These are phyloP conservation scores for Cnidoscolus chayamansa DNA, from an alignment of 441 rosid genomes.

Conservation along the genomic window DNA sequence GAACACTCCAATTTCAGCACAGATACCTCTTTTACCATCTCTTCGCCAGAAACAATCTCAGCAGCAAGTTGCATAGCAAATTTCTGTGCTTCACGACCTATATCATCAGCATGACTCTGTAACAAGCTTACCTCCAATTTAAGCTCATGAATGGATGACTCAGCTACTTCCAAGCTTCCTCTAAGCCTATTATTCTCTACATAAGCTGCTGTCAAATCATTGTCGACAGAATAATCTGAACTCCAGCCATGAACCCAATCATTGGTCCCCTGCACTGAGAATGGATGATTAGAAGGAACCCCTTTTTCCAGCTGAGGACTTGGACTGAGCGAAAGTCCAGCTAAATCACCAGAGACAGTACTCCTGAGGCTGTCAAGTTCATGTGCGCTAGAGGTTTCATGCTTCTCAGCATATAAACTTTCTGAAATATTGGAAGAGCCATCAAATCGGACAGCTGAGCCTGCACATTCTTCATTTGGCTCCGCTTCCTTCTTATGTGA, in stretches of 20 bases:
- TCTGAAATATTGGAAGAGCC: conserved; percentile 89
- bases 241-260: conserved; percentile 74
- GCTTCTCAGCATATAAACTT: conserved; percentile 81
- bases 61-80: conserved; percentile 69
- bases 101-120: conserved; percentile 70
- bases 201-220: conserved; percentile 53
- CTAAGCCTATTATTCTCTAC: conserved; percentile 84
- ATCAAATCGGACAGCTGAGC: conserved; percentile 73
- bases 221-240: conserved; percentile 63
- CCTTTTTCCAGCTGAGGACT: conserved; percentile 58
- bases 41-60: conserved; percentile 88
- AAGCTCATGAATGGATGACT: conserved; percentile 73
- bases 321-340: conserved; percentile 51
- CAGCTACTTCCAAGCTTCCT: conserved; percentile 76
- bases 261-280: conserved; percentile 43
- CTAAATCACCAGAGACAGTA: conserved; percentile 71
- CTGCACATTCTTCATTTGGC: conserved; percentile 52
- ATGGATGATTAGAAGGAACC: conserved; percentile 49
- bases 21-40: conserved; percentile 72
- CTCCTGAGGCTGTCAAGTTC: conserved; percentile 85
- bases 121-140: conserved; percentile 68
- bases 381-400: conserved; percentile 66
- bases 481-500: conserved; percentile 49
- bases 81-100: conserved; percentile 65
- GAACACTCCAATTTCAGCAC: conserved; percentile 77